Conservation (phyloP, 78 protist species). For the Ministeria vibrans region DNA sequence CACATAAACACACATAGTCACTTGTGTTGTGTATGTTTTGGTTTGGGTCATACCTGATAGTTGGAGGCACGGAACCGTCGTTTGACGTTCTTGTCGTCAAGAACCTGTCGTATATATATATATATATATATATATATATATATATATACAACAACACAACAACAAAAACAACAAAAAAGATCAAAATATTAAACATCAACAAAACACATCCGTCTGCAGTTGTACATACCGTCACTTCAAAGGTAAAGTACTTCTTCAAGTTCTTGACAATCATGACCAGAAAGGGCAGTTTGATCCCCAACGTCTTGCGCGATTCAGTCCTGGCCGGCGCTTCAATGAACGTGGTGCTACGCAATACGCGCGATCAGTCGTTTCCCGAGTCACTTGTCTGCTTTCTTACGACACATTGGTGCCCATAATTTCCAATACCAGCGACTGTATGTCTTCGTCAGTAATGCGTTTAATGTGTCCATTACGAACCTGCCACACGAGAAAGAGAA, state of each 20-base stretch:
- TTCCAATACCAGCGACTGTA: conserved; percentile 85
- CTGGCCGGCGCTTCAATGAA: conserved; percentile 86
- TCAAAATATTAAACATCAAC: too few relatives aligned
- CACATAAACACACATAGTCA: not conserved
- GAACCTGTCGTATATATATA: too few relatives aligned
- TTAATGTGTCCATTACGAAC: conserved; percentile 84
- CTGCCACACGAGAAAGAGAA: not conserved
- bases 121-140: too few relatives aligned
- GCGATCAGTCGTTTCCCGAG: too few relatives aligned
- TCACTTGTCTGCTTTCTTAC: too few relatives aligned
- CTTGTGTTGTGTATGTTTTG: not conserved
- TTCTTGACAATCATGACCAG: conserved; percentile 90
- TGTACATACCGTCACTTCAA: too few relatives aligned
- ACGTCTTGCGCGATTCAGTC: conserved; percentile 67
- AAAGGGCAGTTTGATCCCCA: conserved; percentile 94
- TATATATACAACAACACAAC: too few relatives aligned
- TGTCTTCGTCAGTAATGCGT: conserved; percentile 87
- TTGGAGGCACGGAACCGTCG: conserved; percentile 93
- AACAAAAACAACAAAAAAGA: too few relatives aligned
- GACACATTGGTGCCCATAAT: conserved; percentile 77
- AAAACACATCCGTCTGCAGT: too few relatives aligned
- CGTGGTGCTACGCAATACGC: conserved; percentile 47
- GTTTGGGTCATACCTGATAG: conserved; percentile 84
- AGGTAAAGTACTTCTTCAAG: conserved; percentile 87
- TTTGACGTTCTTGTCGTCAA: conserved; percentile 85